phyloP scores from a whole-genome alignment of 352 stramenopile genomes.

The Globisporangium uncinulatum region DNA sequence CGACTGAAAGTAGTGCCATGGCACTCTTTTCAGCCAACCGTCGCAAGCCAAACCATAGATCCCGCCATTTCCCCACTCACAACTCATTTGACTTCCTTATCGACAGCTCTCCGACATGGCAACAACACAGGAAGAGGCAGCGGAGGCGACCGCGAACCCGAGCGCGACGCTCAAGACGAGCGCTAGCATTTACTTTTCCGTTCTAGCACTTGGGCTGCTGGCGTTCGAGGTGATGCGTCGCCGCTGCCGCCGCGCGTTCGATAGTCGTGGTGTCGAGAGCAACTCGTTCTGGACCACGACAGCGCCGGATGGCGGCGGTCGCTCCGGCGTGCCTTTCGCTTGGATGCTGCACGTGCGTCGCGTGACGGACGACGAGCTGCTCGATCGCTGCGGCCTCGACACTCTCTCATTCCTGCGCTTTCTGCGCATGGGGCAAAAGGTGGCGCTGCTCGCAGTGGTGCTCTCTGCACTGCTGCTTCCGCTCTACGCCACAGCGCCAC shows the following conservation, averaged over 20 bases:
- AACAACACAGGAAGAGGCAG: slow-evolving; percentile 45
- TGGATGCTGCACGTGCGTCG: slow-evolving; percentile 42
- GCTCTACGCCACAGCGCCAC: slow-evolving; percentile 51
- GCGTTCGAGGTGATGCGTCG: slow-evolving; percentile 56
- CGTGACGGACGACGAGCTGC: slow-evolving; percentile 54
- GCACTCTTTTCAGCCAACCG: not conserved
- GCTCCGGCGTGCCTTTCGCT: slow-evolving; percentile 23
- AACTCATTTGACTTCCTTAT: not conserved
- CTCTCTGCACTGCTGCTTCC: slow-evolving; percentile 61
- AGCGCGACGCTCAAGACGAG: slow-evolving; percentile 67
- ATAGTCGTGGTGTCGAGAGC: slow-evolving; percentile 31
- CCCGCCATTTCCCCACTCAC: no score
- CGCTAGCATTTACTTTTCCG: slow-evolving; percentile 54
- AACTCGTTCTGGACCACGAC: slow-evolving; percentile 24
- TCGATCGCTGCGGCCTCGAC: slow-evolving; percentile 70
- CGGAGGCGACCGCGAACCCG: slow-evolving; percentile 49
- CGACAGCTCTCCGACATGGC: slow-evolving; percentile 10
- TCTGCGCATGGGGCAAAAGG: slow-evolving; percentile 56
- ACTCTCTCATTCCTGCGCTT: slow-evolving; percentile 71
- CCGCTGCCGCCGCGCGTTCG: slow-evolving; percentile 50
- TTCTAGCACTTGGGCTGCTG: slow-evolving; percentile 41
- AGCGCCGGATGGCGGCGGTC: not conserved
- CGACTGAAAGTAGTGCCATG: not conserved
- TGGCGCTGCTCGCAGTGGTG: slow-evolving; percentile 52
- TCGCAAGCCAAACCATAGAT: not conserved